Evolutionary conservation across 495 filamentous ascomycete genomes (phyloP).

Genomic region (Penicillium ucsense): DNA sequence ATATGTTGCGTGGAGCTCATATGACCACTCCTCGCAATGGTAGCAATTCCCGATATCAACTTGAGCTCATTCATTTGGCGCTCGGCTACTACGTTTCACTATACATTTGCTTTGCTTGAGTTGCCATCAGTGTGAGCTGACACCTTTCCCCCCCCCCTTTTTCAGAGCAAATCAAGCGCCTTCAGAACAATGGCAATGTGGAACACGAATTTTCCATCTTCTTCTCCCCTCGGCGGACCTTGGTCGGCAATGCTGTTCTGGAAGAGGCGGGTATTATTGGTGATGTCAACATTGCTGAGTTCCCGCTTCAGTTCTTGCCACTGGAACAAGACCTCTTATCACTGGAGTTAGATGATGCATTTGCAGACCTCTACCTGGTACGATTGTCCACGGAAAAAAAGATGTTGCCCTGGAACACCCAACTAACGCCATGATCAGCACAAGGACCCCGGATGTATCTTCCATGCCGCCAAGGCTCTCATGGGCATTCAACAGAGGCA

Average conservation of each 20-base stretch:
- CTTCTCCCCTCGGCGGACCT: constrained; percentile 84
- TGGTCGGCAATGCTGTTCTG: constrained; percentile 82
- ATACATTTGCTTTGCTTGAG: constrained; percentile 19
- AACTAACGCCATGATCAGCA: constrained; percentile 32
- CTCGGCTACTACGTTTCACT: constrained; percentile 17
- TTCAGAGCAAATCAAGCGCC: constrained; percentile 81
- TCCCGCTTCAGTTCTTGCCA: constrained; percentile 81
- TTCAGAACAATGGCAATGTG: constrained; percentile 72
- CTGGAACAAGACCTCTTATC: constrained; percentile 87
- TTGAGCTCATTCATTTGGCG: constrained; percentile 38
- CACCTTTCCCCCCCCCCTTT: constrained; percentile 15
- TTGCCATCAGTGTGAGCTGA: constrained; percentile 50
- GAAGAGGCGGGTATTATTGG: constrained; percentile 91
- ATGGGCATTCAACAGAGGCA: constrained; percentile 90
- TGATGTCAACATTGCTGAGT: constrained; percentile 78
- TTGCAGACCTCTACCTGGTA: constrained; percentile 78
- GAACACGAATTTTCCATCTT: constrained; percentile 94
- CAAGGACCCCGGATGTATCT: constrained; percentile 85
- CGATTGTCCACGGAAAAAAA: constrained; percentile 5
- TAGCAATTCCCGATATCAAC: constrained; percentile 56
- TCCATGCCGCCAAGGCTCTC: constrained; percentile 79
- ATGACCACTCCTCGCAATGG: constrained; percentile 51
- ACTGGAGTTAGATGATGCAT: constrained; percentile 78
- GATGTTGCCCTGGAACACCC: too few species aligned
- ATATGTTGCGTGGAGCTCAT: constrained; percentile 49